Percentiles rank a stretch among this genome's conserved stretches.
phyloP scores from a whole-genome alignment of 768 basidiomycete genomes.

The Agaricus blazei region DNA sequence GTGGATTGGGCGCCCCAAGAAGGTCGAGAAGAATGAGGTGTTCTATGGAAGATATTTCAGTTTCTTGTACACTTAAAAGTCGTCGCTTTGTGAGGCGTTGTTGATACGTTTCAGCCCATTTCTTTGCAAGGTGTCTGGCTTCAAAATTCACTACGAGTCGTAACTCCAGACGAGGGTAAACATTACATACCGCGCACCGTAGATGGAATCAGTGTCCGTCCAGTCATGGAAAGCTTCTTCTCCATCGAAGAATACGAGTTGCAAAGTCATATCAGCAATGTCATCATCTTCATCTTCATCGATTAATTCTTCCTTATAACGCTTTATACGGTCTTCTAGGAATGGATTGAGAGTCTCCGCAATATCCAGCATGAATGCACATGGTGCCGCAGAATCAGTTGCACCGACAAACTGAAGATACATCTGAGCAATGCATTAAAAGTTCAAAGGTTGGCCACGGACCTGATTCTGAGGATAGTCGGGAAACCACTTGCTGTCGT shows the following conservation, averaged over 20 bases:
- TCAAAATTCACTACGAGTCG: neutral
- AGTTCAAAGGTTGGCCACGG: conserved; percentile 1
- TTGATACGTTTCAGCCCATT: conserved; percentile 73
- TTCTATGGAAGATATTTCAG: conserved; percentile 75
- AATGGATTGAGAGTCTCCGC: conserved; percentile 79
- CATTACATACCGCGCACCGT: conserved; percentile 75
- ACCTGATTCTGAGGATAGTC: conserved; percentile 73
- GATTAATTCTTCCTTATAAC: conserved; percentile 49
- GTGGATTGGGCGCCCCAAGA: conserved; percentile 72
- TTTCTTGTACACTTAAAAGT: conserved; percentile 47
- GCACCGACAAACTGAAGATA: conserved; percentile 84
- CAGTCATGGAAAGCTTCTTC: conserved; percentile 94
- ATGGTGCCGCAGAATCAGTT: conserved; percentile 94
- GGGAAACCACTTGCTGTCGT: conserved; percentile 87
- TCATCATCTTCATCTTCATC: conserved; percentile 54
- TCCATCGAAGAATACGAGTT: conserved; percentile 94
- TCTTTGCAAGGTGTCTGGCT: conserved; percentile 78
- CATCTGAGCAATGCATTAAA: conserved; percentile 8
- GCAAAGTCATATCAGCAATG: conserved; percentile 77
- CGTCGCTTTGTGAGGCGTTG: conserved; percentile 55
- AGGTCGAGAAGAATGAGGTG: conserved; percentile 92
- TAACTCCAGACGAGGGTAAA: neutral
- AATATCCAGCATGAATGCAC: conserved; percentile 89
- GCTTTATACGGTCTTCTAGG: conserved; percentile 53
- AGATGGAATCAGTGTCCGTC: conserved; percentile 87